phyloP scores from a whole-genome alignment of 108 stramenopile species.

The Schizochytrium sp. region DNA sequence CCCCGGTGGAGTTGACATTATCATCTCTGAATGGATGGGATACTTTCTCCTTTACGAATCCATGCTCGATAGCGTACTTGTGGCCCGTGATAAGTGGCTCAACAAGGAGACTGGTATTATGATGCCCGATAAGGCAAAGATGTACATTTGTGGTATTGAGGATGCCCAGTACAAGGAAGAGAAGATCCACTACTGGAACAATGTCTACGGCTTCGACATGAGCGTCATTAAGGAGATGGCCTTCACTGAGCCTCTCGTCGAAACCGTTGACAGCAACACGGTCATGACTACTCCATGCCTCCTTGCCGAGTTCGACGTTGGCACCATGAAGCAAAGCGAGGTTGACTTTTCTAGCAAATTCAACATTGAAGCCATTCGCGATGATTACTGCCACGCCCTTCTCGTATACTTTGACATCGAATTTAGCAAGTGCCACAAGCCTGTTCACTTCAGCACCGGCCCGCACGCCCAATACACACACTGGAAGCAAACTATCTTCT shows the following conservation, averaged over 20 bases:
- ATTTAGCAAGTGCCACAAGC: constrained; percentile 91
- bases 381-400: constrained; percentile 89
- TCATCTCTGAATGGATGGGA: constrained; percentile 81
- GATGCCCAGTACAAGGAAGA: constrained; percentile 83
- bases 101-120: constrained; percentile 84
- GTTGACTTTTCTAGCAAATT: constrained; percentile 84
- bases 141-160: constrained; percentile 88
- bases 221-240: constrained; percentile 88
- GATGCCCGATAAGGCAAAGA: constrained; percentile 92
- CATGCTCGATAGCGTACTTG: constrained; percentile 95
- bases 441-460: constrained; percentile 92
- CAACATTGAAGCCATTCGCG: constrained; percentile 79
- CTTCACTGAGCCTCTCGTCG: constrained; percentile 92
- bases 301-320: constrained; percentile 89
- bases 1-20: constrained; percentile 75
- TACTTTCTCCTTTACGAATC: constrained; percentile 96
- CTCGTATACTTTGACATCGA: constrained; percentile 95
- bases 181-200: constrained; percentile 86
- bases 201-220: constrained; percentile 98
- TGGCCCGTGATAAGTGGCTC: constrained; percentile 89
- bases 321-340: constrained; percentile 89
- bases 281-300: constrained; percentile 15
- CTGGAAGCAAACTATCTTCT: constrained; percentile 95
- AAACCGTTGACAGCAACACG: constrained; percentile 85
- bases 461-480: constrained; percentile 91